Evolutionary conservation across 371 early-diverging fungal genomes (phyloP).

Genomic region (Syncephalis plumigaleata): DNA sequence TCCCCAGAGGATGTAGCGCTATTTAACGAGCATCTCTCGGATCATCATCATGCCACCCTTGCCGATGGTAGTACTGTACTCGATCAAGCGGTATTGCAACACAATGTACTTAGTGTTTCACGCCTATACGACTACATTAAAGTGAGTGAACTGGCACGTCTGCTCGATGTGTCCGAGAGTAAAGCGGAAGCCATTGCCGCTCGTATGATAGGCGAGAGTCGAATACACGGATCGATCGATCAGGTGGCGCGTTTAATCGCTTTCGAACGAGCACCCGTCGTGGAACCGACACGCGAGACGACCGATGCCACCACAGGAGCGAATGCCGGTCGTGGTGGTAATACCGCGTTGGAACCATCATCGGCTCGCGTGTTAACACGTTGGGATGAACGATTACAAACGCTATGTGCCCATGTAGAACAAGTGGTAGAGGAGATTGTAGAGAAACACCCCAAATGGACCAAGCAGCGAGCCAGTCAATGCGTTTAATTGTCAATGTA

Average conservation of each 20-base stretch:
- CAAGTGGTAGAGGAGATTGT: slow-evolving; percentile 29
- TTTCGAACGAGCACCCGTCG: slow-evolving; percentile 40
- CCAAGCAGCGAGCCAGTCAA: too few species aligned
- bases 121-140: slow-evolving; percentile 79
- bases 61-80: slow-evolving; percentile 67
- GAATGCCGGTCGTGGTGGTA: slow-evolving; percentile 9
- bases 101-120: slow-evolving; percentile 73
- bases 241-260: slow-evolving; percentile 70
- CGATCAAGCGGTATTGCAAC: slow-evolving; percentile 86
- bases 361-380: slow-evolving; percentile 13
- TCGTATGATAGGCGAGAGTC: slow-evolving; percentile 78
- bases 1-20: slow-evolving; percentile 55
- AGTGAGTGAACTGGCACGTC: slow-evolving; percentile 60
- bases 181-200: slow-evolving; percentile 73
- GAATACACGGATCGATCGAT: slow-evolving; percentile 78
- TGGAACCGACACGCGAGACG: background rate
- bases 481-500: too few species aligned
- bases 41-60: slow-evolving; percentile 58
- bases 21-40: slow-evolving; percentile 48
- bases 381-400: slow-evolving; percentile 41
- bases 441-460: slow-evolving; percentile 26
- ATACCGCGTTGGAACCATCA: slow-evolving; percentile 6
- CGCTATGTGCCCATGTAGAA: slow-evolving; percentile 38
- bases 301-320: slow-evolving; percentile 8
- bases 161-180: slow-evolving; percentile 55